phyloP scores from a whole-genome alignment of 257 asterid species.

The Perilla frutescens region DNA sequence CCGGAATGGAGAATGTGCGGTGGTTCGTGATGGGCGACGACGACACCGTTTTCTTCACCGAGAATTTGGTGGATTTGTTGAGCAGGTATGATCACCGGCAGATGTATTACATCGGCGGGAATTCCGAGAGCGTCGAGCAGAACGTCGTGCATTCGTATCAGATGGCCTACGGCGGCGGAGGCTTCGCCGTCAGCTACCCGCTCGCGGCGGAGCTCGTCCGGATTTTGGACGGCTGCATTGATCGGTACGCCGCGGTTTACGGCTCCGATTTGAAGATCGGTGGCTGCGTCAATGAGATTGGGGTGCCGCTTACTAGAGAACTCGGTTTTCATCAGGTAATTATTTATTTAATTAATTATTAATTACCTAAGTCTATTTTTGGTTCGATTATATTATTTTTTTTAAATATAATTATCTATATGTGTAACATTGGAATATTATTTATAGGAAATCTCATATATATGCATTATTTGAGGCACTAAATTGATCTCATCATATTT shows the following conservation, averaged over 20 bases:
- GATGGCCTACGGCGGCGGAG: slow-evolving; percentile 95
- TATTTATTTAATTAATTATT: no score
- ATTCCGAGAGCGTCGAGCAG: slow-evolving; percentile 93
- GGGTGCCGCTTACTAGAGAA: slow-evolving; percentile 75
- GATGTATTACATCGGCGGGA: slow-evolving; percentile 77
- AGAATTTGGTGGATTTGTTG: slow-evolving; percentile 66
- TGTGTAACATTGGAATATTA: no score
- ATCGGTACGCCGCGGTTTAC: slow-evolving; percentile 67
- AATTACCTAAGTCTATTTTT: no score
- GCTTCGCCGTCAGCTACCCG: slow-evolving; percentile 81
- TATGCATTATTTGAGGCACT: no score
- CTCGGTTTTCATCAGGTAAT: slow-evolving; percentile 91
- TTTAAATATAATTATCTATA: no score
- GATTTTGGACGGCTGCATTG: slow-evolving; percentile 75
- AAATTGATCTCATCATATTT: no score
- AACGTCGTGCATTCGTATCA: slow-evolving; percentile 62
- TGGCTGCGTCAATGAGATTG: slow-evolving; percentile 69
- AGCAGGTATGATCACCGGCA: slow-evolving; percentile 64
- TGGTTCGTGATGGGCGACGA: slow-evolving; percentile 99
- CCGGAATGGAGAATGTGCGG: slow-evolving; percentile 56
- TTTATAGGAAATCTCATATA: no score
- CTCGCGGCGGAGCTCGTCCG: slow-evolving; percentile 70
- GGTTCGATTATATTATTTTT: no score
- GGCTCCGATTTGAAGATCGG: slow-evolving; percentile 84
- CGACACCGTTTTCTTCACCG: slow-evolving; percentile 77